These are phyloP conservation scores for Apiotrichum brassicae DNA, from an alignment of 1,284 basidiomycete genomes.

Conservation along the genomic window DNA sequence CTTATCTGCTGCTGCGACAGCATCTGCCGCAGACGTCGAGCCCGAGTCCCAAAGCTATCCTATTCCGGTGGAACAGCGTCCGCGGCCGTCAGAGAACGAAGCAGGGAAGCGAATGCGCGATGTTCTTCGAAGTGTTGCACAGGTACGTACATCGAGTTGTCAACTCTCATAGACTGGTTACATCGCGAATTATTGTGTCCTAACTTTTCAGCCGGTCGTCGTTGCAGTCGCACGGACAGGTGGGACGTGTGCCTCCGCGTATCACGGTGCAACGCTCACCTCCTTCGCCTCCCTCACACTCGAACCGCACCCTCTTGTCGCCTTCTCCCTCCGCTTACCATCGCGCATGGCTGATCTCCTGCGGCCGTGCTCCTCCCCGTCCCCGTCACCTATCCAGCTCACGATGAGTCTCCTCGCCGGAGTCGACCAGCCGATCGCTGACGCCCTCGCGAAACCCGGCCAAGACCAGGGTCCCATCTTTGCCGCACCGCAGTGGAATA, in stretches of 20 bases:
- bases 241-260: slow-evolving; percentile 15
- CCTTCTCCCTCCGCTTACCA: slow-evolving; percentile 81
- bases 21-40: no score
- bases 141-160: slow-evolving; percentile 28
- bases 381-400: slow-evolving; percentile 10
- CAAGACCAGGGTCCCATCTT: slow-evolving; percentile 30
- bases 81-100: slow-evolving; percentile 1
- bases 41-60: no score
- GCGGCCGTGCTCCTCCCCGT: slow-evolving; percentile 34
- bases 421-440: slow-evolving; percentile 24
- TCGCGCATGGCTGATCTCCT: slow-evolving; percentile 69
- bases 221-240: slow-evolving; percentile 32
- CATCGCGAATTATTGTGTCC: no score
- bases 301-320: slow-evolving; percentile 74
- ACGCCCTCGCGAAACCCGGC: slow-evolving; percentile 26
- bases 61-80: not conserved
- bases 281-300: slow-evolving; percentile 87
- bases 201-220: slow-evolving; percentile 44
- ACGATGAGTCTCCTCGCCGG: slow-evolving; percentile 33
- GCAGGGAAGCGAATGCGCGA: slow-evolving; percentile 24
- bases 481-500: slow-evolving; percentile 15
- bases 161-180: no score
- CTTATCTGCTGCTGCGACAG: no score
- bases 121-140: slow-evolving; percentile 45
- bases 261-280: slow-evolving; percentile 82